A percentile compares a stretch with the other conserved stretches of the same genome.
Conservation (phyloP, 352 stramenopile species). For the Phytophthora vignae region DNA sequence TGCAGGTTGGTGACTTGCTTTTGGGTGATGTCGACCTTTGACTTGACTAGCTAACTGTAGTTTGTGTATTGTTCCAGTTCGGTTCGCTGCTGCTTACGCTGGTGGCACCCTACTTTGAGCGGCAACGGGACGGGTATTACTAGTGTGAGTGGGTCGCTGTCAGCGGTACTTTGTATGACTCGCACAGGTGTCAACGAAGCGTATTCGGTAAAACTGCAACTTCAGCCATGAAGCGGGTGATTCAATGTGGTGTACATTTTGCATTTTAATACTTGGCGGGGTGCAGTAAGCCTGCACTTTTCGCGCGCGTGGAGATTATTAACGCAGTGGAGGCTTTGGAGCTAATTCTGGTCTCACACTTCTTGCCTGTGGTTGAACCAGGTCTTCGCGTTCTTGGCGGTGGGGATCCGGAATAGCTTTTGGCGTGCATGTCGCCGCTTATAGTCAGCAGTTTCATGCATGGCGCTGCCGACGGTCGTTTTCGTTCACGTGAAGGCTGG, state of each 20-base stretch:
- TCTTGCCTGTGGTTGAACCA: constrained; percentile 26
- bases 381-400: constrained; percentile 10
- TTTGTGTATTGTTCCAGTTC: constrained; percentile 37
- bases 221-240: no score
- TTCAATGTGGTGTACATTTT: no score
- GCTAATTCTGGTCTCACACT: no score
- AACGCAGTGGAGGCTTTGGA: no score
- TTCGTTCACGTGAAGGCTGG: constrained; percentile 21
- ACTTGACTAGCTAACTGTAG: background rate
- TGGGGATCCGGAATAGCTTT: constrained; percentile 22
- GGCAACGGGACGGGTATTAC: constrained; percentile 45
- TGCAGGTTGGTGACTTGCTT: constrained; percentile 52
- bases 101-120: constrained; percentile 57
- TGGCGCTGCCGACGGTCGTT: constrained; percentile 26
- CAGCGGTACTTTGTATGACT: no score
- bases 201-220: no score
- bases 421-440: constrained; percentile 6
- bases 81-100: constrained; percentile 58
- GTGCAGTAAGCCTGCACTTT: no score
- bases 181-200: no score
- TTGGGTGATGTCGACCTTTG: no score
- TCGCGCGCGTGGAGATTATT: no score
- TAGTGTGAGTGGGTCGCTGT: constrained; percentile 4
- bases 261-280: no score
- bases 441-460: constrained; percentile 36